Evolutionary conservation across 345 rosid species (phyloP), one percentile per base, ranked within the genome.

Genomic region (Euphorbia pulcherrima): DNA sequence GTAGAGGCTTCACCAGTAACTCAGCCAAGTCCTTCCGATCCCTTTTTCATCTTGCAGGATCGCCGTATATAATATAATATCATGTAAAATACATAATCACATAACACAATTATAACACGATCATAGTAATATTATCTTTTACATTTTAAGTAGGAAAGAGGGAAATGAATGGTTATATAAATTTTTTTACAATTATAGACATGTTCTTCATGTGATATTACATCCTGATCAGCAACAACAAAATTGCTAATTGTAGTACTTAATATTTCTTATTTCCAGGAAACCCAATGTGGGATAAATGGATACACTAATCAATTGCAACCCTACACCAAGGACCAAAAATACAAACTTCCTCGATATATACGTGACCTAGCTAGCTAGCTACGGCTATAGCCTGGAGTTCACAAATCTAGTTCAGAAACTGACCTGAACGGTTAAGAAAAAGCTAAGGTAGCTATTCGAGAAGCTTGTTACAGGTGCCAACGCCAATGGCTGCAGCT

Each of bases 391-490:
- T 27, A 30, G 16, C 39, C 47, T 54, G 60, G 57, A 54, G 52
- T n/a, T 12, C 50, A 44, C 16, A 9, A 65, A 48, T 41, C n/a
- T 29, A 44, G 50, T 14, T 44, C 33, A 23, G 66, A 23, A 60
- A 67, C 57, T 62, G 54, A 64, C 20, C 51, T 47, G 23, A 53
- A 53, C 55, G 7, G 13, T 44, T 44, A 20, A 51, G 60, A 64
- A 7, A 12, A 44, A 44, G 16, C 50, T 41, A 39, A 10, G 11
- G 53, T 69, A 23, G 46, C 79, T 90, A 93, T 72, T 89, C 82
- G 8, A 94, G 92, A 77, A 94, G 99, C 77, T 88, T 89, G 78
- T 94, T 85, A 64, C 99, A 94, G 13, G 95, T 91, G 60, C 97
- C 83, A 3, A 89, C 89, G 0, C 97, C 96, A 68, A 94, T 79